These are phyloP conservation scores for Barnettozyma siamensis DNA, from an alignment of 805 yeast species.

Conservation along the genomic window DNA sequence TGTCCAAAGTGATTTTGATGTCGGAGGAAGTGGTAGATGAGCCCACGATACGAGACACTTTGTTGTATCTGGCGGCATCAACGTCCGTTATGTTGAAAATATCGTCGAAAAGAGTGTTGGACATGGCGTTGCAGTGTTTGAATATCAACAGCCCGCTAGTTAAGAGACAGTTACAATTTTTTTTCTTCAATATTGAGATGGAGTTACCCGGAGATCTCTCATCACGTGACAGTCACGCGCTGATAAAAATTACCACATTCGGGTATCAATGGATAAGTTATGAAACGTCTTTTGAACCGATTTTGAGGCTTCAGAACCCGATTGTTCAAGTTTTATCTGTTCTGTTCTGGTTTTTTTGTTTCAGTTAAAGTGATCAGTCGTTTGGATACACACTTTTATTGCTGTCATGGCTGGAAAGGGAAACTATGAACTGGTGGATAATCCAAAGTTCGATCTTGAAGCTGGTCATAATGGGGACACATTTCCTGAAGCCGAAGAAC, in stretches of 20 bases:
- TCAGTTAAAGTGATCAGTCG: too few species aligned
- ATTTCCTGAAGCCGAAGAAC: conserved; percentile 3
- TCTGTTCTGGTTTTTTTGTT: not conserved
- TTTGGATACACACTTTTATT: too few species aligned
- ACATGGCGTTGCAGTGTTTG: too few species aligned
- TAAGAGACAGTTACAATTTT: too few species aligned
- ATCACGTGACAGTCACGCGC: conserved; percentile 2
- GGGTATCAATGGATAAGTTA: conserved; percentile 5
- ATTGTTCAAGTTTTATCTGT: too few species aligned
- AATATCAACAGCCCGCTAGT: too few species aligned
- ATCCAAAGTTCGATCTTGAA: conserved; percentile 11
- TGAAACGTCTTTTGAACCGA: conserved; percentile 1
- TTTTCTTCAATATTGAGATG: not conserved
- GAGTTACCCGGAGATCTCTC: conserved; percentile 2
- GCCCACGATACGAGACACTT: conserved; percentile 84
- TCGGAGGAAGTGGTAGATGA: conserved; percentile 77
- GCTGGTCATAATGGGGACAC: not conserved
- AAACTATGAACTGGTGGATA: conserved; percentile 18
- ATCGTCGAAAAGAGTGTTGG: conserved; percentile 85
- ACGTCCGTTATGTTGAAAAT: conserved; percentile 79
- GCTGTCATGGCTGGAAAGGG: conserved; percentile 15
- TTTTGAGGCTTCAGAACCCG: not conserved
- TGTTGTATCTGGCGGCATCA: conserved; percentile 87
- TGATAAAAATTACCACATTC: conserved; percentile 11
- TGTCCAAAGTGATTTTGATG: conserved; percentile 78